Conservation (phyloP, 805 yeast species). For the Sugiyamaella boreocaroliniensis region DNA sequence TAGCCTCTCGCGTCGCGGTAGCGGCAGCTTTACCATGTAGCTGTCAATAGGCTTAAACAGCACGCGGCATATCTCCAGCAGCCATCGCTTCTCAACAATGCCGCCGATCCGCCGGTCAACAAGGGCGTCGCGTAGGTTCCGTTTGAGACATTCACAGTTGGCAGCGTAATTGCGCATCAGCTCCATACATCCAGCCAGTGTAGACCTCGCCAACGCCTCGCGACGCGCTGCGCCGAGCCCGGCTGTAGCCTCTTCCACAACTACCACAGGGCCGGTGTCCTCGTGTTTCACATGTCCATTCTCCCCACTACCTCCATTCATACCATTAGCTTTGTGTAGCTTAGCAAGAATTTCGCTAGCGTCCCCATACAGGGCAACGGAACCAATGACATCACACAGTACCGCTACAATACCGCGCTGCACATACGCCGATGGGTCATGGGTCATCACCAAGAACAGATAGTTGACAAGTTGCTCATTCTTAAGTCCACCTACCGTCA, state of each 20-base stretch:
- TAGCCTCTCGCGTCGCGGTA: constrained; percentile 64
- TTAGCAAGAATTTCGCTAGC: background rate
- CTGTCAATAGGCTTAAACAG: constrained; percentile 57
- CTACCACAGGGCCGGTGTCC: constrained; percentile 36
- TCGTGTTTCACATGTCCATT: constrained; percentile 22
- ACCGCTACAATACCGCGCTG: constrained; percentile 43
- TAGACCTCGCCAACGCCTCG: constrained; percentile 58
- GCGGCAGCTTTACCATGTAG: constrained; percentile 52
- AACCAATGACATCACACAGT: constrained; percentile 50
- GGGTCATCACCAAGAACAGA: constrained; percentile 48
- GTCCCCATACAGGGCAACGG: constrained; percentile 58
- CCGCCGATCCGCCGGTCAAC: constrained; percentile 52
- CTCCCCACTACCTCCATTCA: constrained; percentile 12
- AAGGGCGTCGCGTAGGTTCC: constrained; percentile 61
- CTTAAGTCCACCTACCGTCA: constrained; percentile 70
- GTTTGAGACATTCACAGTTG: constrained; percentile 47
- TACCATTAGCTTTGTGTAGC: background rate
- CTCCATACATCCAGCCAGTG: constrained; percentile 60
- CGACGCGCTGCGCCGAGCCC: constrained; percentile 41
- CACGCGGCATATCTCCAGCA: constrained; percentile 61
- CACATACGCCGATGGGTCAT: constrained; percentile 51
- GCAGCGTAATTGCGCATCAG: constrained; percentile 53
- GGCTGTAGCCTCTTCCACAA: constrained; percentile 41
- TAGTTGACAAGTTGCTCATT: constrained; percentile 55
- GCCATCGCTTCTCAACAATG: constrained; percentile 49